phyloP scores from a whole-genome alignment of 768 basidiomycete genomes.

The Pleurotus cornucopiae region DNA sequence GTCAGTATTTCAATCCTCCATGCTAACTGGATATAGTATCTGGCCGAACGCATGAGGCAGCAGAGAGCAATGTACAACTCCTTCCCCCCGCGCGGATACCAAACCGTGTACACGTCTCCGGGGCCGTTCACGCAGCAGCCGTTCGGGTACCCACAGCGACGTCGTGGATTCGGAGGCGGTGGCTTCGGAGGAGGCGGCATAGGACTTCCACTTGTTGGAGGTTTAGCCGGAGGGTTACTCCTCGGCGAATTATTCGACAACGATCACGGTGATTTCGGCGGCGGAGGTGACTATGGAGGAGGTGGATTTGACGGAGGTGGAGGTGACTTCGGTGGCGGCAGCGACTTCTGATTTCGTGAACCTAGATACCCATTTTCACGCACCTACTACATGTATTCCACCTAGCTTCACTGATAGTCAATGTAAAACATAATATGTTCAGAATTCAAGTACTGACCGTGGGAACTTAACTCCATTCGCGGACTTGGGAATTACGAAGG shows the following conservation, averaged over 20 bases:
- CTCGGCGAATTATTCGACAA: constrained; percentile 41
- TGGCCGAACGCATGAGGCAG: constrained; percentile 29
- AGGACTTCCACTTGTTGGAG: constrained; percentile 32
- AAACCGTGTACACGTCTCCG: constrained; percentile 13
- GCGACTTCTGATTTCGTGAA: not conserved
- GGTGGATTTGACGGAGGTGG: constrained; percentile 13
- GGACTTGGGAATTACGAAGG: not conserved
- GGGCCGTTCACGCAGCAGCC: constrained; percentile 15
- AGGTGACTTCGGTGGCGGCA: constrained; percentile 18
- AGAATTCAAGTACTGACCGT: not conserved
- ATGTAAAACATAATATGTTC: too few relatives aligned
- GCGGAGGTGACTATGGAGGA: not conserved
- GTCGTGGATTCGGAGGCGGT: constrained; percentile 27
- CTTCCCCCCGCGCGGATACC: constrained; percentile 9
- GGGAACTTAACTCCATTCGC: not conserved
- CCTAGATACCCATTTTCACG: not conserved
- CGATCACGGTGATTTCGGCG: constrained; percentile 24
- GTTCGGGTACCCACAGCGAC: constrained; percentile 15
- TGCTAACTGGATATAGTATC: constrained; percentile 18
- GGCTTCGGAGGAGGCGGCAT: constrained; percentile 16
- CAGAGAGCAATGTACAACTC: constrained; percentile 10
- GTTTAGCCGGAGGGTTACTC: constrained; percentile 46
- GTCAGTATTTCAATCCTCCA: not conserved
- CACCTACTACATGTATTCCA: too few relatives aligned
- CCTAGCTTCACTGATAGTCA: too few relatives aligned